A percentile compares a stretch with the other conserved stretches of the same genome.
phyloP scores from a whole-genome alignment of 495 filamentous ascomycete genomes.

The Evernia prunastri region DNA sequence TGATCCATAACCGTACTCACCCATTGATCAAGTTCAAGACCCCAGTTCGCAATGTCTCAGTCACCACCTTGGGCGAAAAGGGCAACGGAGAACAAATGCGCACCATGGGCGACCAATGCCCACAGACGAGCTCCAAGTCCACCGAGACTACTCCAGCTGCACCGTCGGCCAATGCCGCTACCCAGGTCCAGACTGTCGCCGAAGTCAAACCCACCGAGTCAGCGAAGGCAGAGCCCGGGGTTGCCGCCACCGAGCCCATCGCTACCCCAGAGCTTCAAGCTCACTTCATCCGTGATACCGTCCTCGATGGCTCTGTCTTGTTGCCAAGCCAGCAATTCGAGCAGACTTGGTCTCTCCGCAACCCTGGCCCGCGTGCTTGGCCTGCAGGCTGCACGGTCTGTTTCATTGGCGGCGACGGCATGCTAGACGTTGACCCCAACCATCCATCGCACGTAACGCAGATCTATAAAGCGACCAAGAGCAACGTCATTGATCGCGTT shows the following conservation, averaged over 20 bases:
- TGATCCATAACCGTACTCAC: conserved; percentile 87
- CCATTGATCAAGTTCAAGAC: conserved; percentile 97
- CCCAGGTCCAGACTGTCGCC: conserved; percentile 63
- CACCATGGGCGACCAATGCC: conserved; percentile 57
- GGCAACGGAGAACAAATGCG: conserved; percentile 52
- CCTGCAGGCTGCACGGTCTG: conserved; percentile 84
- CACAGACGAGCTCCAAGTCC: conserved; percentile 39
- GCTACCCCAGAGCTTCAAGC: conserved; percentile 50
- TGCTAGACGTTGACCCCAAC: conserved; percentile 77
- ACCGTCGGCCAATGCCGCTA: conserved; percentile 49
- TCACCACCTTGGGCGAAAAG: conserved; percentile 76
- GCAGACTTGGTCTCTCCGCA: conserved; percentile 88
- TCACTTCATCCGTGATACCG: conserved; percentile 68
- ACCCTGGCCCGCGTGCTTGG: conserved; percentile 73
- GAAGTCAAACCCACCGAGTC: conserved; percentile 58
- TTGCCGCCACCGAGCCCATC: conserved; percentile 19
- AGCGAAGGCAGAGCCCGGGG: conserved; percentile 35
- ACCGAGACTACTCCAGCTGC: conserved; percentile 45
- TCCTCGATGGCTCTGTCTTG: conserved; percentile 70
- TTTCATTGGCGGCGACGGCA: conserved; percentile 88
- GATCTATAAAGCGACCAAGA: conserved; percentile 68
- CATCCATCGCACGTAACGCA: conserved; percentile 69
- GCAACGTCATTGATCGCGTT: conserved; percentile 64
- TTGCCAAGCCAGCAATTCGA: conserved; percentile 64
- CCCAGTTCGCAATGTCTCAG: conserved; percentile 78